These are phyloP conservation scores for Oryza glumipatula DNA, from an alignment of 176 grass and related monocot species.

Conservation along the genomic window DNA sequence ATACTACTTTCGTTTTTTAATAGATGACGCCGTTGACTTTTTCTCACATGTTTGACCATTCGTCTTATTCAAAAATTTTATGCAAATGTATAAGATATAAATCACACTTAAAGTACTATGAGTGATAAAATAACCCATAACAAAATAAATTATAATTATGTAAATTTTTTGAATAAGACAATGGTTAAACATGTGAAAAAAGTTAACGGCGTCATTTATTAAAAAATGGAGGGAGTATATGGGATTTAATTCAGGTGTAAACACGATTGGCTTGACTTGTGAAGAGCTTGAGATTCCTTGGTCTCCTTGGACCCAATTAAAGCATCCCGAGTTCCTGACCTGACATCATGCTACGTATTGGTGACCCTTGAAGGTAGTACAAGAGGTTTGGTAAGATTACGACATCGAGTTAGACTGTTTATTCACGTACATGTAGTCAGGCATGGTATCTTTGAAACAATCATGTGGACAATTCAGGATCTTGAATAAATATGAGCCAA, in stretches of 20 bases:
- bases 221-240: not conserved
- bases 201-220: too few relatives aligned
- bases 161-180: too few relatives aligned
- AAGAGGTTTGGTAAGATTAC: constrained; percentile 18
- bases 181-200: too few relatives aligned
- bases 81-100: too few relatives aligned
- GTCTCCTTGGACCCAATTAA: not conserved
- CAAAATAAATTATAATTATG: too few relatives aligned
- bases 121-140: too few relatives aligned
- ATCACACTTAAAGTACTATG: too few relatives aligned
- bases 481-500: not conserved
- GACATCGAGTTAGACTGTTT: not conserved
- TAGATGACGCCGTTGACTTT: too few relatives aligned
- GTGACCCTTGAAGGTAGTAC: not conserved
- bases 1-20: not conserved
- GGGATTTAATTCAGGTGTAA: constrained; percentile 1
- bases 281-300: constrained; percentile 26
- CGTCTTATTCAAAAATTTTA: too few relatives aligned
- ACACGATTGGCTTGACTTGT: not conserved
- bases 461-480: not conserved
- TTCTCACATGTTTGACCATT: too few relatives aligned
- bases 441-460: constrained; percentile 28
- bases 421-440: not conserved
- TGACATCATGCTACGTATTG: not conserved
- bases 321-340: not conserved